A percentile compares a stretch with the other conserved stretches of the same genome.
Conservation (phyloP, 176 grass and related monocot species). For the Bromus sterilis region DNA sequence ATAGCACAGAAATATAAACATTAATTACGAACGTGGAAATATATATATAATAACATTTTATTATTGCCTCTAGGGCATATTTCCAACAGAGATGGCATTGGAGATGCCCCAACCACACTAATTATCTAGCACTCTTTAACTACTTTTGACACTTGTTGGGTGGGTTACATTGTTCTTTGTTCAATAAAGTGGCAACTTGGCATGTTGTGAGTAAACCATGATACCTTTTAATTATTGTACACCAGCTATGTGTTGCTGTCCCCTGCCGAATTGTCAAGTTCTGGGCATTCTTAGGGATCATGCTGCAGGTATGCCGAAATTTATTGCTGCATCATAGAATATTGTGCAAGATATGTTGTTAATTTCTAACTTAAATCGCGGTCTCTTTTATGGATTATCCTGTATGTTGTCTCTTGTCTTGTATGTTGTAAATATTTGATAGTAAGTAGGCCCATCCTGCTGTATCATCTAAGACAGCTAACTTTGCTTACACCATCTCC, state of each 20-base stretch:
- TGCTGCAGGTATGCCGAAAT: conserved; percentile 60
- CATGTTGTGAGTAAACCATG: conserved; percentile 6
- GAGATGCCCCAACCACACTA: no score
- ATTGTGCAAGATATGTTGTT: not conserved
- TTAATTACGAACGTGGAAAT: no score
- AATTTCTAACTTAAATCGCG: not conserved
- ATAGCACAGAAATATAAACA: no score
- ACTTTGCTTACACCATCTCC: conserved; percentile 6
- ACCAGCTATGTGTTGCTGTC: conserved; percentile 75
- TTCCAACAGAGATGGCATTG: no score
- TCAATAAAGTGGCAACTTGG: not conserved
- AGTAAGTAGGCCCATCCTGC: not conserved
- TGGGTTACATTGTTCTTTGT: not conserved
- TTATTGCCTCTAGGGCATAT: no score
- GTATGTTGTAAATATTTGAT: not conserved
- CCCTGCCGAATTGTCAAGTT: conserved; percentile 91
- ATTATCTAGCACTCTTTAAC: not conserved
- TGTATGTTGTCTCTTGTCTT: not conserved
- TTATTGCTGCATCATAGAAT: not conserved
- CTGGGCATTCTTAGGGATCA: conserved; percentile 97
- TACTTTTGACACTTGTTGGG: not conserved
- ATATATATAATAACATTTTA: no score
- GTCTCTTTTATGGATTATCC: not conserved
- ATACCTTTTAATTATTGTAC: conserved; percentile 22
- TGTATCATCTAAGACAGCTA: not conserved